A percentile compares a stretch with the other conserved stretches of the same genome.
phyloP scores from a whole-genome alignment of 2,329 filamentous ascomycete genomes.

The Colletotrichum sp. region DNA sequence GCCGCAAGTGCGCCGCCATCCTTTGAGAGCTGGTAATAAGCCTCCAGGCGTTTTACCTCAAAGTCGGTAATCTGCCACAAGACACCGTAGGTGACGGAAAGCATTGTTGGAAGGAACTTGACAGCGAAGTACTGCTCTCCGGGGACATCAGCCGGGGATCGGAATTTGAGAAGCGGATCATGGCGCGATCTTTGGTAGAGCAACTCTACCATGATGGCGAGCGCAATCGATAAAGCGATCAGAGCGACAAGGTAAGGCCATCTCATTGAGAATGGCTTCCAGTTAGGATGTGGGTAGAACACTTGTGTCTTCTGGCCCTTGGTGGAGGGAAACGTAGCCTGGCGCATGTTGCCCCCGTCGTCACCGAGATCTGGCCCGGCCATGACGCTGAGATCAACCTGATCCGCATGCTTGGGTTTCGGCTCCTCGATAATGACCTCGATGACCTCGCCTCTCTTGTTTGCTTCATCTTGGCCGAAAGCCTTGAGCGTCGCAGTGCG shows the following conservation, averaged over 20 bases:
- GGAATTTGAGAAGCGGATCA: constrained; percentile 55
- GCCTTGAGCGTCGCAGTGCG: constrained; percentile 50
- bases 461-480: constrained; percentile 63
- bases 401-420: constrained; percentile 26
- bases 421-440: constrained; percentile 57
- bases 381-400: constrained; percentile 58
- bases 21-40: constrained; percentile 69
- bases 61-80: constrained; percentile 72
- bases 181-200: constrained; percentile 55
- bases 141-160: constrained; percentile 53
- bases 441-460: constrained; percentile 63
- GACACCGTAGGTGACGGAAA: constrained; percentile 67
- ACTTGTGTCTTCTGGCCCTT: constrained; percentile 48
- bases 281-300: constrained; percentile 68
- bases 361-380: constrained; percentile 42
- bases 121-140: constrained; percentile 62
- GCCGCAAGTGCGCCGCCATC: constrained; percentile 64
- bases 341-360: constrained; percentile 35
- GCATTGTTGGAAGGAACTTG: constrained; percentile 67
- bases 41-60: constrained; percentile 70
- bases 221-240: constrained; percentile 55
- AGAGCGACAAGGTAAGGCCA: constrained; percentile 63
- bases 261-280: constrained; percentile 71
- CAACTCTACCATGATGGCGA: constrained; percentile 60
- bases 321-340: constrained; percentile 39